A percentile compares a stretch with the other conserved stretches of the same genome.
Conservation (phyloP, 305 asterid species). For the Solanum hybrid region DNA sequence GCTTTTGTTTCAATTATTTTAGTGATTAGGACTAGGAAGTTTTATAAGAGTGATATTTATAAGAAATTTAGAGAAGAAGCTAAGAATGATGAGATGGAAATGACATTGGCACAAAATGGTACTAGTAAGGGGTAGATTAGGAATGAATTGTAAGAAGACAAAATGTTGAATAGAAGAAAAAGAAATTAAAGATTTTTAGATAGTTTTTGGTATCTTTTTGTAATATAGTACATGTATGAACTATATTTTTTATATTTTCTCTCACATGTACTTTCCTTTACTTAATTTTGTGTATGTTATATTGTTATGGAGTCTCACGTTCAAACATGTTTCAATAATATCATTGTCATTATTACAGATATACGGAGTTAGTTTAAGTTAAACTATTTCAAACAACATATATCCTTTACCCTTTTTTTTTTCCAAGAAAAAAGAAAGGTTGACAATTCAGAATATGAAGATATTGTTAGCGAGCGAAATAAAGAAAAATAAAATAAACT, state of each 20-base stretch:
- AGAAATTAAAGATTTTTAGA: not conserved
- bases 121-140: not conserved
- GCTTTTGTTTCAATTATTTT: constrained; percentile 44
- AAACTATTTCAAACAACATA: not conserved
- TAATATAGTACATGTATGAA: not conserved
- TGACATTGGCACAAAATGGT: not conserved
- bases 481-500: not conserved
- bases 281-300: not conserved
- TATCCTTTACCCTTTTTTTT: not conserved
- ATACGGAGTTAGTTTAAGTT: too few relatives aligned
- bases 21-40: constrained; percentile 56
- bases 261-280: not conserved
- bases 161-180: not conserved
- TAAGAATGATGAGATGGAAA: constrained; percentile 25
- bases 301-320: too few relatives aligned
- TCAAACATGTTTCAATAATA: too few relatives aligned
- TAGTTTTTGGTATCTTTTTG: not conserved
- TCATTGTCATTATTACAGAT: too few relatives aligned
- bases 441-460: not conserved
- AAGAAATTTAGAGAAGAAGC: constrained; percentile 47
- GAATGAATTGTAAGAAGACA: not conserved
- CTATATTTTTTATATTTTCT: not conserved
- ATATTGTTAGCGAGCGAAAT: not conserved
- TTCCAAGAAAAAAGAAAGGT: not conserved
- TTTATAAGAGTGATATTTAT: constrained; percentile 66